Conservation (phyloP, 2,329 filamentous ascomycete species). For the Pseudopyrenochaeta lycopersici region DNA sequence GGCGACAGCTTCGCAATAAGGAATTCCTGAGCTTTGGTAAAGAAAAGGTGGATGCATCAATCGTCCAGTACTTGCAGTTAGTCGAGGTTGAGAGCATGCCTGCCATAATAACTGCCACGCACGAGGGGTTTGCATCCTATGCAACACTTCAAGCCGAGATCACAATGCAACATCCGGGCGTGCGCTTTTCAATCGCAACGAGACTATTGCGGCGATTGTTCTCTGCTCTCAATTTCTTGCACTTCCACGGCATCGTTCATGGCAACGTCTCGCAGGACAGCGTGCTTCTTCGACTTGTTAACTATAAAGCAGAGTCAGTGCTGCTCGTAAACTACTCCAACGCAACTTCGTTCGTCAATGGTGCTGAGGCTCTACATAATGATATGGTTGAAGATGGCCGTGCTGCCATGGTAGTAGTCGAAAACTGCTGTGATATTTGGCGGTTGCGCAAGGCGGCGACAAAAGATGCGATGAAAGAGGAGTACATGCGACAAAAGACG, state of each 20-base stretch:
- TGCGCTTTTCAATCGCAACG: constrained; percentile 19
- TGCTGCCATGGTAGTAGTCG: constrained; percentile 20
- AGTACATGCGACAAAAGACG: constrained; percentile 9
- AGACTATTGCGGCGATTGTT: constrained; percentile 22
- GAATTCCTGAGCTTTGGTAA: constrained; percentile 23
- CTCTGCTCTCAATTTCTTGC: constrained; percentile 22
- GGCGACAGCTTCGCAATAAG: constrained; percentile 7
- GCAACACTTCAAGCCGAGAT: constrained; percentile 9
- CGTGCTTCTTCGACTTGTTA: constrained; percentile 16
- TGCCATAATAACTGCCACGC: constrained; percentile 20
- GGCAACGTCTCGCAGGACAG: constrained; percentile 11
- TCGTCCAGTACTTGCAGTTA: constrained; percentile 19
- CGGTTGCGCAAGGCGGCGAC: constrained; percentile 18
- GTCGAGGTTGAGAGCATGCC: constrained; percentile 14
- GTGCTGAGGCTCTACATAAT: constrained; percentile 6
- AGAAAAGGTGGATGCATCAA: constrained; percentile 9
- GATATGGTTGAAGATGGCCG: constrained; percentile 15
- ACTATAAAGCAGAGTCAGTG: constrained; percentile 6
- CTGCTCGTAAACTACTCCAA: constrained; percentile 24
- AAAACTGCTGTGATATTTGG: constrained; percentile 29
- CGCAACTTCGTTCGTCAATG: constrained; percentile 1
- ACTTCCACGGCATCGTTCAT: constrained; percentile 23
- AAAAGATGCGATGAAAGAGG: constrained; percentile 6
- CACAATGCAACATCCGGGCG: constrained; percentile 13
- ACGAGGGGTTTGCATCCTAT: constrained; percentile 19